A percentile compares a stretch with the other conserved stretches of the same genome.
phyloP scores from a whole-genome alignment of 257 asterid genomes.

The Solanum bukasovii region DNA sequence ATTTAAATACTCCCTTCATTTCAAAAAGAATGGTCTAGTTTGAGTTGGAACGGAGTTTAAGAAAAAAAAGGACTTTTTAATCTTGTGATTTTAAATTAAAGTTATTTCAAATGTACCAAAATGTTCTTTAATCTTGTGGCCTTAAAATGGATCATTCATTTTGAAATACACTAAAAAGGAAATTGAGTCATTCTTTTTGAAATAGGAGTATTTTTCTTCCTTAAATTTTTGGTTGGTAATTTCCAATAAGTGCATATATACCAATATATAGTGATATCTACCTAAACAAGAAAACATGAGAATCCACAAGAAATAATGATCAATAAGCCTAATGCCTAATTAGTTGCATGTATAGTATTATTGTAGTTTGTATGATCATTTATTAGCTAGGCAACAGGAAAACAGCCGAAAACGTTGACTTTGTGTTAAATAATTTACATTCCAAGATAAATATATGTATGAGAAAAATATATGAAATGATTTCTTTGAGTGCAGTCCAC shows the following conservation, averaged over 20 bases:
- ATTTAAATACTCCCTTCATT: no score
- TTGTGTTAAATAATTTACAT: neutral
- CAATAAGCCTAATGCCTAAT: constrained; percentile 11
- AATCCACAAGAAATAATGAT: neutral
- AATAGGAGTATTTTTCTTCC: neutral
- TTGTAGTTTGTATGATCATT: neutral
- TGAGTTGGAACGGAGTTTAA: no score
- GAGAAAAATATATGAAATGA: constrained; percentile 8
- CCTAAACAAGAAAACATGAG: neutral
- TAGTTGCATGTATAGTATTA: constrained; percentile 25
- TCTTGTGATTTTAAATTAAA: no score
- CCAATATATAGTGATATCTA: neutral
- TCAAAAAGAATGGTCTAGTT: no score
- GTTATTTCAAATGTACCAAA: no score
- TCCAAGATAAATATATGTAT: neutral
- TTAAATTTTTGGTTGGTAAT: neutral
- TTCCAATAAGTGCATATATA: neutral
- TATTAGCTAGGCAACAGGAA: neutral
- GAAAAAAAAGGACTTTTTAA: no score
- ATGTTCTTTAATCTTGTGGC: fast-evolving
- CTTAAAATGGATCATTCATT: no score
- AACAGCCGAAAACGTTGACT: constrained; percentile 61
- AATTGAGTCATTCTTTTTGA: no score
- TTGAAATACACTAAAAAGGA: no score
- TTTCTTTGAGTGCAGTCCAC: constrained; percentile 96